These are phyloP conservation scores for Aspergillus nidulans DNA, from an alignment of 495 filamentous ascomycete species.

Conservation along the genomic window DNA sequence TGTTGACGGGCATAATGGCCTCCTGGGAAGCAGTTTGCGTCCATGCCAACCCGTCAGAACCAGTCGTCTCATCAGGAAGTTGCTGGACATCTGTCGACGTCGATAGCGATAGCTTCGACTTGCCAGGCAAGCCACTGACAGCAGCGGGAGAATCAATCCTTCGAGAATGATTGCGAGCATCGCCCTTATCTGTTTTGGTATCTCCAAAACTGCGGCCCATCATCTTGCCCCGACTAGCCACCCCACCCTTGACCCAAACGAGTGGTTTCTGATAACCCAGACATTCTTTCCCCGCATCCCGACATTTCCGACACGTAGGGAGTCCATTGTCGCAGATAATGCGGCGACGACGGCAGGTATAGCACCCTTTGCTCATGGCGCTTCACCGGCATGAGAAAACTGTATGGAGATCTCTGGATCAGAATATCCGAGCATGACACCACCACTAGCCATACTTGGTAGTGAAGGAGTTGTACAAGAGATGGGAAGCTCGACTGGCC, in stretches of 20 bases:
- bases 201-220: constrained; percentile 47
- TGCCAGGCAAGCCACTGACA: neutral
- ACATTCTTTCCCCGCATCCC: constrained; percentile 58
- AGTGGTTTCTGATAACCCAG: constrained; percentile 56
- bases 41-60: constrained; percentile 10
- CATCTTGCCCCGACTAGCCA: constrained; percentile 49
- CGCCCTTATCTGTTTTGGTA: constrained; percentile 16
- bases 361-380: constrained; percentile 46
- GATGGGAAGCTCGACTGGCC: neutral
- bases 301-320: constrained; percentile 59
- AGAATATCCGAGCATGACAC: constrained; percentile 16
- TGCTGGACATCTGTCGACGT: neutral
- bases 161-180: neutral
- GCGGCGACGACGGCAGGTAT: constrained; percentile 48
- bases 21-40: constrained; percentile 13
- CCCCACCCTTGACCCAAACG: constrained; percentile 49
- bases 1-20: constrained; percentile 2
- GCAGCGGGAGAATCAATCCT: neutral
- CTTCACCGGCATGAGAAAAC: neutral
- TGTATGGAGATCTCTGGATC: constrained; percentile 13
- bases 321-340: constrained; percentile 58
- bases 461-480: neutral
- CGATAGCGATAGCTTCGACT: neutral
- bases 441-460: constrained; percentile 19
- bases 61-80: neutral